These are phyloP conservation scores for Rubia yunnanensis DNA, from an alignment of 257 asterid species.

Conservation along the genomic window DNA sequence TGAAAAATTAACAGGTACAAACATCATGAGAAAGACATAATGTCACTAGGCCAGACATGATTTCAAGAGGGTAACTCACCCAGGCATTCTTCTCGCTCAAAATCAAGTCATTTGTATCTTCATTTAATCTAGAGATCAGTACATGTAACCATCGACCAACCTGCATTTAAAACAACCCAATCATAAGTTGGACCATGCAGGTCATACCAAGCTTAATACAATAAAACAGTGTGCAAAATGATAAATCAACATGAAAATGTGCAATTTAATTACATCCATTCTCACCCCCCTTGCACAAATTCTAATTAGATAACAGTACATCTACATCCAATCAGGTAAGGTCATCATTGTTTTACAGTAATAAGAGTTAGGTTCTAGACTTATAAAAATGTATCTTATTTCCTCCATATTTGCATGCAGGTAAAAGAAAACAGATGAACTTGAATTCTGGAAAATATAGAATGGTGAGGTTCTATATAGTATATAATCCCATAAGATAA, in stretches of 20 bases:
- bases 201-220: neutral
- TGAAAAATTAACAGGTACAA: neutral
- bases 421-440: neutral
- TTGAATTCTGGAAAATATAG: neutral
- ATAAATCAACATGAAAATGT: neutral
- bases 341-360: neutral
- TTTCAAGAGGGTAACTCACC: constrained; percentile 44
- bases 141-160: constrained; percentile 75
- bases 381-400: neutral
- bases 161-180: constrained; percentile 29
- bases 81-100: constrained; percentile 93
- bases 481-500: neutral
- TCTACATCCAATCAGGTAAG: neutral
- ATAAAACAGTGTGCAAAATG: neutral
- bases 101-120: constrained; percentile 85
- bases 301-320: neutral
- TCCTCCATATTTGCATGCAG: neutral
- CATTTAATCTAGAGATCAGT: constrained; percentile 69
- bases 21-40: constrained; percentile 5
- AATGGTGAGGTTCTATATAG: constrained; percentile 1
- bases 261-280: neutral
- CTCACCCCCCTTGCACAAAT: neutral
- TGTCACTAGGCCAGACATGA: constrained; percentile 4
- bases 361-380: neutral
- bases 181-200: neutral